phyloP scores from a whole-genome alignment of 306 rosid genomes.

The Sicyos baderoa region DNA sequence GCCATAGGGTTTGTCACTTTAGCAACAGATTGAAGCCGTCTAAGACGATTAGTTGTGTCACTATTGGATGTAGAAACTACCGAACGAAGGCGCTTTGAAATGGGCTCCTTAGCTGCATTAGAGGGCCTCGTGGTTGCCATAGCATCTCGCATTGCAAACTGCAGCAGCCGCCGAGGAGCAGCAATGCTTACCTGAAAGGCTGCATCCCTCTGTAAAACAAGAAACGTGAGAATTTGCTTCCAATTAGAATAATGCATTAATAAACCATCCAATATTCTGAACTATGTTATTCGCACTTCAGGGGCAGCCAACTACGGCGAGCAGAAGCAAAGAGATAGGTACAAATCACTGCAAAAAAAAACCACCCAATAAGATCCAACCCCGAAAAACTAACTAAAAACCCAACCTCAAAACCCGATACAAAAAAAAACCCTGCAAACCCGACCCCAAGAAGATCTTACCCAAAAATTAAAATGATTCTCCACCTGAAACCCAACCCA shows the following conservation, averaged over 20 bases:
- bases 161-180: conserved; percentile 80
- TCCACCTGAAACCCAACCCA: no score
- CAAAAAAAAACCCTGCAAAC: no score
- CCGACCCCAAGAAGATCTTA: no score
- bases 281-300: not conserved
- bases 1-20: conserved; percentile 72
- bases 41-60: conserved; percentile 51
- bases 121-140: conserved; percentile 55
- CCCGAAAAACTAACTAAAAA: no score
- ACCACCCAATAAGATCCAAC: no score
- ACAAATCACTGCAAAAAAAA: no score
- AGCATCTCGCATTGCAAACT: conserved; percentile 88
- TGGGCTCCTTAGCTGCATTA: conserved; percentile 22
- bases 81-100: conserved; percentile 80
- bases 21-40: conserved; percentile 39
- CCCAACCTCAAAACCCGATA: no score
- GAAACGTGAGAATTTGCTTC: conserved; percentile 18
- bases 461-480: no score
- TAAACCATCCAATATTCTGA: not conserved
- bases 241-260: conserved; percentile 1
- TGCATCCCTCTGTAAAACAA: conserved; percentile 40
- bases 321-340: no score
- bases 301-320: no score
- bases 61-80: conserved; percentile 62
- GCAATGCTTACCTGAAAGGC: conserved; percentile 29